phyloP scores from a whole-genome alignment of 1,139 yeast genomes.

The Lodderomyces elongisporus region DNA sequence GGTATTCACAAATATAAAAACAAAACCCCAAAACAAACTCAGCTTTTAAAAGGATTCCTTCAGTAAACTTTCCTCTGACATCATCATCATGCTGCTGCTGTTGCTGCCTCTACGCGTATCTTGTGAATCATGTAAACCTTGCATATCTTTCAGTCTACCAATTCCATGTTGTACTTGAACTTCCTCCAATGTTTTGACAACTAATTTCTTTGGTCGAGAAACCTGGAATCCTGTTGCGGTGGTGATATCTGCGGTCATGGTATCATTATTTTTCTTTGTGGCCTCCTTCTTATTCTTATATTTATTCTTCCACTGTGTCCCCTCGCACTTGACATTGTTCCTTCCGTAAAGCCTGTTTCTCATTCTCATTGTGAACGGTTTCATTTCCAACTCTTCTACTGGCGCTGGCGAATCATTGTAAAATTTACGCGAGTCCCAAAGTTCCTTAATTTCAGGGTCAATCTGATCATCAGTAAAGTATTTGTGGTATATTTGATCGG shows the following conservation, averaged over 20 bases:
- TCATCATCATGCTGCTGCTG: not conserved
- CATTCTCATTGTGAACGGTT: not conserved
- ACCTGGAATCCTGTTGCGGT: conserved; percentile 34
- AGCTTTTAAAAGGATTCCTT: no score
- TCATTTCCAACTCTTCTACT: not conserved
- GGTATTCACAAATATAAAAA: no score
- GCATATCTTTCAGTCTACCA: no score
- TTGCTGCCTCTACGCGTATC: conserved; percentile 2
- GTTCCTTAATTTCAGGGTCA: conserved; percentile 47
- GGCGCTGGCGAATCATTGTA: not conserved
- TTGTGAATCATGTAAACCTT: no score
- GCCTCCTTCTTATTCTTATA: conserved; percentile 15
- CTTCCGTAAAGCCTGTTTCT: not conserved
- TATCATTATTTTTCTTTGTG: no score
- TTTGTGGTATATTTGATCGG: conserved; percentile 41
- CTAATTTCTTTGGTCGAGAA: conserved; percentile 37
- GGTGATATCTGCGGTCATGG: no score
- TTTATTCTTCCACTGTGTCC: no score
- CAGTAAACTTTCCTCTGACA: no score
- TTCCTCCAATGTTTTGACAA: conserved; percentile 21
- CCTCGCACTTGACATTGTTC: conserved; percentile 3
- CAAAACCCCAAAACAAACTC: no score
- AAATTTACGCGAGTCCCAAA: conserved; percentile 44
- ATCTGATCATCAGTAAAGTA: conserved; percentile 35
- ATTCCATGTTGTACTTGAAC: conserved; percentile 4